Base-by-base conservation (phyloP, 1,284 basidiomycete species). In the Cutaneotrichosporon spelunceum region DNA sequence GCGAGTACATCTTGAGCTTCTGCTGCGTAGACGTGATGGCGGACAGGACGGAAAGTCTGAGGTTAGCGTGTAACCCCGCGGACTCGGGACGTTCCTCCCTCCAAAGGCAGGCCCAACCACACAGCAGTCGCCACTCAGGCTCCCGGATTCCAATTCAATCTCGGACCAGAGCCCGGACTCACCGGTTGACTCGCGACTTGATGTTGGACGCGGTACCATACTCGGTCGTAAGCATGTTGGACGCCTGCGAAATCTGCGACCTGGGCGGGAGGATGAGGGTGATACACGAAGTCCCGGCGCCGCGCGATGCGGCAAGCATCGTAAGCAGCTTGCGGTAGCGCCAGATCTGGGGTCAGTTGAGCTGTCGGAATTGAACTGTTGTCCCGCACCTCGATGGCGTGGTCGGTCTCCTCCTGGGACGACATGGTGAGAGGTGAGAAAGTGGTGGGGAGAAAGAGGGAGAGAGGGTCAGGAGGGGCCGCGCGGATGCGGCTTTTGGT, bases 21-120 rank as follows among this genome's bases (percentile, higher is more conserved):
- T 99, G 94, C 80, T 99, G 95, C n/a, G 96, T 98, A 72, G 91
- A 94, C 23, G 95, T 98, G 76, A 99, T 99, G 66, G 96, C 96
- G 52, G 95, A 92, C 54, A 99, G 84, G 27, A 99, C 96, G 36
- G 95, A 99, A 42, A 97, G 86, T 70, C 76, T 77, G 58, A 7
- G 7, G 33, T 58, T 27, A 57, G 56, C 29, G 13, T 11, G 21
- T 47, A 5, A n/a, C n/a, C n/a, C n/a, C n/a, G n/a, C n/a, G n/a
- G n/a, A n/a, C n/a, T n/a, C n/a, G n/a, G n/a, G n/a, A n/a, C n/a
- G n/a, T n/a, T n/a, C n/a, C n/a, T n/a, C n/a, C n/a, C n/a, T n/a
- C n/a, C n/a, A n/a, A n/a, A n/a, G n/a, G n/a, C n/a, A n/a, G n/a
- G n/a, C n/a, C n/a, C n/a, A n/a, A n/a, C n/a, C n/a, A n/a, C n/a